Evolutionary conservation across 768 basidiomycete species (phyloP).

Genomic region (Podaxis rugospora): DNA sequence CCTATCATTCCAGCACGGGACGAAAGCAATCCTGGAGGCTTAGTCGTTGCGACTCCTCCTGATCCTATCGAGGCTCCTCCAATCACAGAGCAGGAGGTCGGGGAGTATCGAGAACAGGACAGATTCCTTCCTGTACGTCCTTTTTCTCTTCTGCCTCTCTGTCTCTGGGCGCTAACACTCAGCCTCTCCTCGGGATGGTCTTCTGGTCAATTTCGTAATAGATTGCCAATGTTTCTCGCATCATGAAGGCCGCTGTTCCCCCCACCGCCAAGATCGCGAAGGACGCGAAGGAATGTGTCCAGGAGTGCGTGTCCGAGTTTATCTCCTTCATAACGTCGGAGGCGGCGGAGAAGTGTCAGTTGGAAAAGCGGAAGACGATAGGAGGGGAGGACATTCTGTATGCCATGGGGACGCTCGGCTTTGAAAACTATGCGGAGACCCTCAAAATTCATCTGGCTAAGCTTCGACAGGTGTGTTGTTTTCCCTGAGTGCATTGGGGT

Average conservation of each 20-base stretch:
- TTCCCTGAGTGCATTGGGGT: not conserved
- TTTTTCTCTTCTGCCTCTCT: not conserved
- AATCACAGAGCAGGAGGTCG: conserved; percentile 90
- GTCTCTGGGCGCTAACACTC: too few relatives aligned
- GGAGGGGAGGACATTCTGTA: conserved; percentile 96
- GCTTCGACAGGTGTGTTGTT: conserved; percentile 62
- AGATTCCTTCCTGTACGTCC: conserved; percentile 82
- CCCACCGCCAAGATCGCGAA: conserved; percentile 93
- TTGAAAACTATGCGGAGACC: conserved; percentile 92
- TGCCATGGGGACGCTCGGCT: conserved; percentile 90
- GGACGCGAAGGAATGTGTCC: conserved; percentile 97
- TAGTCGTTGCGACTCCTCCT: conserved; percentile 27
- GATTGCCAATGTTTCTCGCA: conserved; percentile 98
- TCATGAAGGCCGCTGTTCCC: conserved; percentile 93
- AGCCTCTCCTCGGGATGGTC: not conserved
- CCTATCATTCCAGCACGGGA: conserved; percentile 38
- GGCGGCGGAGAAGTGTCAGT: conserved; percentile 89
- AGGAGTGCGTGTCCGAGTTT: conserved; percentile 98
- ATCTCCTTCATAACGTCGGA: conserved; percentile 97
- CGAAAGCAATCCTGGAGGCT: conserved; percentile 26
- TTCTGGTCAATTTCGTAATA: conserved; percentile 22
- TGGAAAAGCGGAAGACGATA: conserved; percentile 97
- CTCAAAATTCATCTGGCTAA: conserved; percentile 91
- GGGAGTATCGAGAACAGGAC: conserved; percentile 94
- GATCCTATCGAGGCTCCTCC: conserved; percentile 57